Evolutionary conservation across 116 monocot genomes (phyloP).

Genomic region (Trichopus zeylanicus): DNA sequence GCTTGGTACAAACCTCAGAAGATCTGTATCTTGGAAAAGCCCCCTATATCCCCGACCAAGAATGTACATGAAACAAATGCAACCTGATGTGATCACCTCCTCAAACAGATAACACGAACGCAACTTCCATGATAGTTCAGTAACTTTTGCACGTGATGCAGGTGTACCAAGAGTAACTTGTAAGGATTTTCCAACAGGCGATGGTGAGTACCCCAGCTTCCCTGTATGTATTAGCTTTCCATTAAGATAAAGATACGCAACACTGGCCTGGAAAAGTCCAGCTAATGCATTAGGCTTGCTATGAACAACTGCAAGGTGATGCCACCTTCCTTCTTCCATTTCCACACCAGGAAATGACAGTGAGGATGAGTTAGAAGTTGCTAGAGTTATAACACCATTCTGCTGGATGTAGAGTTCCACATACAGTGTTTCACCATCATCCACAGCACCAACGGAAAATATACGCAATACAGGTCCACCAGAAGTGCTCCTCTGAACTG

Average conservation of each 20-base stretch:
- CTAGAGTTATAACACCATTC: constrained; percentile 75
- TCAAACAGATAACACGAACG: constrained; percentile 97
- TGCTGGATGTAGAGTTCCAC: constrained; percentile 86
- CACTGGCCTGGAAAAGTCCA: constrained; percentile 93
- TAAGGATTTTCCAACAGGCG: constrained; percentile 80
- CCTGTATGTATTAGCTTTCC: constrained; percentile 95
- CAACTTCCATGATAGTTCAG: constrained; percentile 78
- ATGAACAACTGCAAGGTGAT: constrained; percentile 97
- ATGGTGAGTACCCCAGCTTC: constrained; percentile 91
- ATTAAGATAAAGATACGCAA: constrained; percentile 84
- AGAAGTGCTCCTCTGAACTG: constrained; percentile 32
- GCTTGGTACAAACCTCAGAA: constrained; percentile 90
- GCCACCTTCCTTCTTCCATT: constrained; percentile 94
- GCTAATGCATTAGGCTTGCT: constrained; percentile 98
- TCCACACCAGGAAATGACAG: constrained; percentile 80
- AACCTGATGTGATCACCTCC: constrained; percentile 87
- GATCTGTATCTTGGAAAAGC: constrained; percentile 92
- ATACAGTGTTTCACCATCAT: constrained; percentile 65
- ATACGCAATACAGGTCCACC: constrained; percentile 51
- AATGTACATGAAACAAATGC: constrained; percentile 96
- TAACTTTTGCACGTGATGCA: constrained; percentile 45
- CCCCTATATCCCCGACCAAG: constrained; percentile 96
- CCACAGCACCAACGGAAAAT: constrained; percentile 86
- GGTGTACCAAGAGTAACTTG: constrained; percentile 91
- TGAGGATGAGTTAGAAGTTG: constrained; percentile 78